These are phyloP conservation scores for Trametes sanguinea DNA, from an alignment of 768 basidiomycete species.

Conservation along the genomic window DNA sequence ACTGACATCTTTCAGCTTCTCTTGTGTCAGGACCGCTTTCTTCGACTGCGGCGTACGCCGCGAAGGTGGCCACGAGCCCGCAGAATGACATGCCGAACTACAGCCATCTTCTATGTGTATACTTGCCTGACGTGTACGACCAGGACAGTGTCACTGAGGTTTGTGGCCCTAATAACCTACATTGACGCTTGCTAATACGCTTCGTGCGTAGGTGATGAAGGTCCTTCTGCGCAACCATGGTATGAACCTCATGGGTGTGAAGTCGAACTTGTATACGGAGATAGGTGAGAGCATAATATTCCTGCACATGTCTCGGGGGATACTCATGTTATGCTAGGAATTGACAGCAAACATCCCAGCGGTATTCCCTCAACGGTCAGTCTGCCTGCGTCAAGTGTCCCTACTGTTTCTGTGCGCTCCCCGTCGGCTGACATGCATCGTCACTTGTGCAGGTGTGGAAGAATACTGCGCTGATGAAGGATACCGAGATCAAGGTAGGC, in stretches of 20 bases:
- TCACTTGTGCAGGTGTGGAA: constrained; percentile 61
- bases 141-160: constrained; percentile 60
- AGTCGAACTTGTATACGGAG: constrained; percentile 67
- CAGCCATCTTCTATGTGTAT: constrained; percentile 71
- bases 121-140: constrained; percentile 72
- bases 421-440: background rate
- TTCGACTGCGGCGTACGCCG: constrained; percentile 52
- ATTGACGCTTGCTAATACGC: no score
- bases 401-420: no score
- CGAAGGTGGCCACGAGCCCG: constrained; percentile 70
- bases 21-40: constrained; percentile 64
- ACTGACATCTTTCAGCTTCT: constrained; percentile 46
- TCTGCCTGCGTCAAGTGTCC: constrained; percentile 6
- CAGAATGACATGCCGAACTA: constrained; percentile 46
- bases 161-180: background rate
- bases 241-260: constrained; percentile 64
- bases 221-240: constrained; percentile 67
- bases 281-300: constrained; percentile 45
- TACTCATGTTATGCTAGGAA: constrained; percentile 38
- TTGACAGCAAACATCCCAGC: constrained; percentile 78
- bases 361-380: constrained; percentile 70
- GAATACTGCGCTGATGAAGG: constrained; percentile 56
- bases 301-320: background rate
- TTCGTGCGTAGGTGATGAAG: constrained; percentile 58
- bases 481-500: constrained; percentile 62